A percentile compares a stretch with the other conserved stretches of the same genome.
These are phyloP conservation scores for Pyrus hybrid DNA, from an alignment of 331 rosid species.

Conservation along the genomic window DNA sequence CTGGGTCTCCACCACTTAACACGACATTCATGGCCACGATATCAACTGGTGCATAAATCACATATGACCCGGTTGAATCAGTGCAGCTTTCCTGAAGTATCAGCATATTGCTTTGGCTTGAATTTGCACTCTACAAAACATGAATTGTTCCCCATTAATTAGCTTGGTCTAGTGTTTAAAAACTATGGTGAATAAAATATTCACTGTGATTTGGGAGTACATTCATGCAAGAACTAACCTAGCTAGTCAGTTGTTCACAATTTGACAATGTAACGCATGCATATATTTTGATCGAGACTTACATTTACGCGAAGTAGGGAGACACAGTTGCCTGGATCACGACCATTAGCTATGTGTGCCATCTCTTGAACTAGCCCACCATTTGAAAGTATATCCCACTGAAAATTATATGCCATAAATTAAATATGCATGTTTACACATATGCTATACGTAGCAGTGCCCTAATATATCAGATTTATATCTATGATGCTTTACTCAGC, in stretches of 20 bases:
- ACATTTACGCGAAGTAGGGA: conserved; percentile 74
- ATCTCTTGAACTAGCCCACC: conserved; percentile 72
- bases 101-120: conserved; percentile 82
- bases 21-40: conserved; percentile 63
- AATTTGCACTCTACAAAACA: conserved; percentile 45
- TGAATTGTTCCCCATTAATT: neutral
- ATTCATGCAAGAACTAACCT: neutral
- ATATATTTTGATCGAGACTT: conserved; percentile 10
- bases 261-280: neutral
- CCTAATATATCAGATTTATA: too few relatives aligned
- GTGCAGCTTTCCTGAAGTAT: conserved; percentile 83
- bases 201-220: neutral
- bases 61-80: conserved; percentile 73
- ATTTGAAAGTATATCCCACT: conserved; percentile 97
- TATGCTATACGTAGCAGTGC: neutral
- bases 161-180: neutral
- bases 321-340: conserved; percentile 67
- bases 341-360: conserved; percentile 83
- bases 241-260: neutral
- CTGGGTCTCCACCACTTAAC: conserved; percentile 71
- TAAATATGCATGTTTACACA: neutral
- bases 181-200: neutral
- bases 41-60: conserved; percentile 87
- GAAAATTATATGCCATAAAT: conserved; percentile 1
- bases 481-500: neutral